Evolutionary conservation across 169 alveolate species (phyloP).

Genomic region (Blepharisma undulans): DNA sequence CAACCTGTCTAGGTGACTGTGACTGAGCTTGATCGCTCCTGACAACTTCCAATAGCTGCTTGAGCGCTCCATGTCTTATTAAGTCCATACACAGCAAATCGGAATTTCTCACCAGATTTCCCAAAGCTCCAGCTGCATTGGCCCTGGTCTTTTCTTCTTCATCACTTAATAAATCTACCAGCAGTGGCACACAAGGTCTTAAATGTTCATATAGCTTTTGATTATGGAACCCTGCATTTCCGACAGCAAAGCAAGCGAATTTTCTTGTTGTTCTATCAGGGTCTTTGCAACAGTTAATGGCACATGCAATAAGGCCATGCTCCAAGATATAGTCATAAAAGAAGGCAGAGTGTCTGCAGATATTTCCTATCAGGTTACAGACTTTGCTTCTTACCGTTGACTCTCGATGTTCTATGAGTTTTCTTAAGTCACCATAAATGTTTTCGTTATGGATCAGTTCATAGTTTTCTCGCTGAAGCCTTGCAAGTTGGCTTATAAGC

Average conservation of each 20-base stretch:
- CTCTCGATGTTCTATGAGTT: slow-evolving; percentile 72
- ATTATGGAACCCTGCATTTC: slow-evolving; percentile 90
- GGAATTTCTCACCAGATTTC: slow-evolving; percentile 89
- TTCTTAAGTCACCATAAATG: slow-evolving; percentile 73
- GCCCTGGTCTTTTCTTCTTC: slow-evolving; percentile 91
- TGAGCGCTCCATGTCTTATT: slow-evolving; percentile 82
- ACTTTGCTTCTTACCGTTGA: slow-evolving; percentile 85
- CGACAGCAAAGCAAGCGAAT: slow-evolving; percentile 92
- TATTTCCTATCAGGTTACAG: slow-evolving; percentile 88
- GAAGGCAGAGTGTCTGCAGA: slow-evolving; percentile 87
- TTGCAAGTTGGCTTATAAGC: slow-evolving; percentile 78
- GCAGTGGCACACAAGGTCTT: slow-evolving; percentile 84
- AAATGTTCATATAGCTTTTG: slow-evolving; percentile 81
- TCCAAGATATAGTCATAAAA: slow-evolving; percentile 82
- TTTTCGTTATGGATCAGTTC: slow-evolving; percentile 77
- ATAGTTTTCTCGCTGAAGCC: slow-evolving; percentile 83
- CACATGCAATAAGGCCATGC: slow-evolving; percentile 77
- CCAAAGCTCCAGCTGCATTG: slow-evolving; percentile 92
- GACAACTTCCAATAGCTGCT: slow-evolving; percentile 76
- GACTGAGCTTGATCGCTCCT: slow-evolving; percentile 76
- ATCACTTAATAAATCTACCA: slow-evolving; percentile 84
- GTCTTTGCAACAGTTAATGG: slow-evolving; percentile 85
- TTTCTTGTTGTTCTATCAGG: slow-evolving; percentile 88
- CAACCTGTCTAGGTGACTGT: slow-evolving; percentile 81
- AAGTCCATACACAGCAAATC: slow-evolving; percentile 76